phyloP scores from a whole-genome alignment of 208 protist genomes.

The Leishmania guyanensis region DNA sequence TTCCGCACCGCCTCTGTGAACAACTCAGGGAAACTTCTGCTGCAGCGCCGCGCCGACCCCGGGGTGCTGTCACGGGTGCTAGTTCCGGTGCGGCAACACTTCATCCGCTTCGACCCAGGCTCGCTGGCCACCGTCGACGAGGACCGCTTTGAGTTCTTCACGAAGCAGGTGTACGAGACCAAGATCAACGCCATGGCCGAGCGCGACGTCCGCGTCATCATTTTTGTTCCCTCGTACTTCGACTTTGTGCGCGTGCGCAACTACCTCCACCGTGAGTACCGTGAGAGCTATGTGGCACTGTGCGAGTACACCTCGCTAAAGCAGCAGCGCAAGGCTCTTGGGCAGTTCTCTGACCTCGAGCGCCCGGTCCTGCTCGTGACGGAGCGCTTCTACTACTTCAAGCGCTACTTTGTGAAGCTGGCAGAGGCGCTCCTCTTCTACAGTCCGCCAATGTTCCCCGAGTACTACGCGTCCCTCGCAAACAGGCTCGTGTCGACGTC shows the following conservation, averaged over 20 bases:
- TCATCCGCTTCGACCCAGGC: slow-evolving; percentile 85
- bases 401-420: slow-evolving; percentile 93
- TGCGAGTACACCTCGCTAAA: slow-evolving; percentile 93
- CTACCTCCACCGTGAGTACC: slow-evolving; percentile 92
- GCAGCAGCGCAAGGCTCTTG: slow-evolving; percentile 79
- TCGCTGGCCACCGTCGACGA: slow-evolving; percentile 70
- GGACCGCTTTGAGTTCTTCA: slow-evolving; percentile 93
- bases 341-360: slow-evolving; percentile 86
- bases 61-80: slow-evolving; percentile 65
- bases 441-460: slow-evolving; percentile 89
- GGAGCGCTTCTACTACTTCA: slow-evolving; percentile 97
- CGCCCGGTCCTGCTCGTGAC: slow-evolving; percentile 93
- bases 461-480: slow-evolving; percentile 94
- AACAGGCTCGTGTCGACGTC: slow-evolving; percentile 77
- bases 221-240: slow-evolving; percentile 96
- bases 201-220: slow-evolving; percentile 79
- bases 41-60: slow-evolving; percentile 54
- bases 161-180: slow-evolving; percentile 74
- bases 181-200: slow-evolving; percentile 74
- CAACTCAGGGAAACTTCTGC: slow-evolving; percentile 71
- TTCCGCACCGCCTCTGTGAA: slow-evolving; percentile 79
- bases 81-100: slow-evolving; percentile 88
- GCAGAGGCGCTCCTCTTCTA: slow-evolving; percentile 95
- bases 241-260: slow-evolving; percentile 96
- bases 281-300: slow-evolving; percentile 83